These are phyloP conservation scores for Potentilla sterilis DNA, from an alignment of 306 rosid genomes.

Conservation along the genomic window DNA sequence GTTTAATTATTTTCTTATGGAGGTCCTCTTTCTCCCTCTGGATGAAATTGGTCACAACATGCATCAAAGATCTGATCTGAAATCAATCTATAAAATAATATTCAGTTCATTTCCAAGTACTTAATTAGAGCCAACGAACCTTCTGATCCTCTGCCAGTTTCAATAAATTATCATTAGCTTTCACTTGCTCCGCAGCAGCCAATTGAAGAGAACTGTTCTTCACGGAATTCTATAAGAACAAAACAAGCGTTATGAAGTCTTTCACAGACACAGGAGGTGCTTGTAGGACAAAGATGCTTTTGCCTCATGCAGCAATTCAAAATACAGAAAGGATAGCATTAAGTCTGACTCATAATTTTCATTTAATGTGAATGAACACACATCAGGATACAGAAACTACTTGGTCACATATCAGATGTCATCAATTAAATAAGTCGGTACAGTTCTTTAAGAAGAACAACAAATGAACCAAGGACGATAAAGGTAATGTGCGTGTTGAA, in stretches of 20 bases:
- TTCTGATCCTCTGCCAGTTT: slow-evolving; percentile 93
- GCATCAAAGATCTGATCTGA: slow-evolving; percentile 28
- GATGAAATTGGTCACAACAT: slow-evolving; percentile 36
- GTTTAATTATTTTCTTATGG: slow-evolving; percentile 64
- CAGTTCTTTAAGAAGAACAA: not conserved
- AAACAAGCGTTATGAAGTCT: slow-evolving; percentile 21
- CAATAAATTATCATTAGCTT: slow-evolving; percentile 68
- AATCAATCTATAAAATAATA: slow-evolving; percentile 32
- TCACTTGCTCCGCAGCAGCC: slow-evolving; percentile 82
- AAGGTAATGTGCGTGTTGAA: not conserved
- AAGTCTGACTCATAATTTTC: not conserved
- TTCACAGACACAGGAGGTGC: not conserved
- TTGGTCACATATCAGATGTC: not conserved
- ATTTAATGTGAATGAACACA: not conserved
- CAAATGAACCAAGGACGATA: not conserved
- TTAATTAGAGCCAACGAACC: slow-evolving; percentile 51
- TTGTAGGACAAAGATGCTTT: not conserved
- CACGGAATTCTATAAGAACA: slow-evolving; percentile 51
- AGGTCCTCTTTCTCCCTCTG: slow-evolving; percentile 89
- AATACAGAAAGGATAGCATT: not conserved
- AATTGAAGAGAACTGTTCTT: slow-evolving; percentile 70
- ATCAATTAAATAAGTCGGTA: not conserved
- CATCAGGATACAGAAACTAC: not conserved
- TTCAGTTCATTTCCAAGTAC: slow-evolving; percentile 20
- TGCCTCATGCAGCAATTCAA: not conserved